Percentiles rank a stretch among this genome's conserved stretches.
Evolutionary conservation across 2,329 filamentous ascomycete genomes (phyloP).

Genomic region (Aspergillus pseudotamarii): DNA sequence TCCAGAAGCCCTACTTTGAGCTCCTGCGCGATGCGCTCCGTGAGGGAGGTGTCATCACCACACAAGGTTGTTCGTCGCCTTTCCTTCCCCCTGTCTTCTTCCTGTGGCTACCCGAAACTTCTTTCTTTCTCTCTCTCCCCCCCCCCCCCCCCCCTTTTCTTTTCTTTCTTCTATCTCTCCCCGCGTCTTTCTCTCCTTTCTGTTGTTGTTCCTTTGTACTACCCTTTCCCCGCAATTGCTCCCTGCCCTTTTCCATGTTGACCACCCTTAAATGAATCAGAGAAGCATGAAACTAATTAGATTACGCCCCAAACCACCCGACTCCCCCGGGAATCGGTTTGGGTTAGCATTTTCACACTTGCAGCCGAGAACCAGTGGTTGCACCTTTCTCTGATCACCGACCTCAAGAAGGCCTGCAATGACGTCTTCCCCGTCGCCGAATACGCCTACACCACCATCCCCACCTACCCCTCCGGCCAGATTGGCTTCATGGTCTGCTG

Average conservation of each 20-base stretch:
- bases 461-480: conserved; percentile 97
- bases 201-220: conserved; percentile 10
- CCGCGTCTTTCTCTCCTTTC: background rate
- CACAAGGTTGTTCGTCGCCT: conserved; percentile 99
- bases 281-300: conserved; percentile 27
- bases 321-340: conserved; percentile 34
- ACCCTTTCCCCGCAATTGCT: conserved; percentile 4
- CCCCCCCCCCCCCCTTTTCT: no score
- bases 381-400: conserved; percentile 87
- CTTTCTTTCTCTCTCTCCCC: conserved; percentile 38
- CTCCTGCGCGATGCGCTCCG: conserved; percentile 85
- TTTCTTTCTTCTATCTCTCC: conserved; percentile 17
- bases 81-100: conserved; percentile 49
- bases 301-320: conserved; percentile 34
- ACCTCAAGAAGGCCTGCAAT: conserved; percentile 95
- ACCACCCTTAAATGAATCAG: background rate
- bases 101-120: conserved; percentile 53
- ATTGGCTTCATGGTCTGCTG: conserved; percentile 99
- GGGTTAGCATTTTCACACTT: conserved; percentile 29
- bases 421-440: conserved; percentile 97
- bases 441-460: conserved; percentile 98
- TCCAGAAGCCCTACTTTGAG: conserved; percentile 99
- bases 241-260: background rate
- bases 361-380: conserved; percentile 99
- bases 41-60: conserved; percentile 97